Evolutionary conservation across 768 basidiomycete species (phyloP), one percentile per base, ranked within the genome.

Genomic region (Chalciporus piperatus): DNA sequence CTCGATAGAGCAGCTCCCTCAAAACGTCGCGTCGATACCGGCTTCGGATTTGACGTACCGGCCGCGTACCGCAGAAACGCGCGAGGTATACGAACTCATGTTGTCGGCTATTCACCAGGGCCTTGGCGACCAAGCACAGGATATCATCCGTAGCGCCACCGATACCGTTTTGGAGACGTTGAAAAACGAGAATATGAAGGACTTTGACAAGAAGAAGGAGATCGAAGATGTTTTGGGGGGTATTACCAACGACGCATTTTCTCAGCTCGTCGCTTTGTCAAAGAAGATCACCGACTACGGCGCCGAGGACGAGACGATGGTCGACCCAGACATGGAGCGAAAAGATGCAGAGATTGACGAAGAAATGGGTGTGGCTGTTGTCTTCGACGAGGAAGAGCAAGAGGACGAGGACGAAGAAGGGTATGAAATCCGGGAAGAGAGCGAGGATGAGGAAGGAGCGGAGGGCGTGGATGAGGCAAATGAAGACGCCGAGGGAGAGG

Each of bases 201-300:
- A 98, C 65, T 95, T 98, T 61, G 96, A 98, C 77, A 95, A 94
- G 78, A 96, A 98, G 71, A 89, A 83, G 73, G 93, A 98, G 64
- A 80, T 96, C 6, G 89, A 96, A 68, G 83, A 84, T 16, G 69
- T 82, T n/a, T 70, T 92, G 12, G 84, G 85, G 1, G 56, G 77
- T 0, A 66, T 95, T 12, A 70, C 82, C 2, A 81, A 77, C 62
- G 94, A 97, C 58, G 62, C 73, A n/a, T 98, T 98, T 69, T 80
- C 85, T 6, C 87, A 92, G 70, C 76, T 98, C 27, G 76, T 98
- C 53, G 85, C 73, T 55, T 74, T 98, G 40, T 82, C 87, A 40
- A 98, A 97, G 76, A 97, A 97, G 76, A 87, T 98, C 35, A 97
- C 96, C 0, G 97, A 99, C 70, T 99, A 92, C 54, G 86, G 86